phyloP scores from a whole-genome alignment of 202 grass and related monocot genomes.

The Miscanthus sacchariflorus region DNA sequence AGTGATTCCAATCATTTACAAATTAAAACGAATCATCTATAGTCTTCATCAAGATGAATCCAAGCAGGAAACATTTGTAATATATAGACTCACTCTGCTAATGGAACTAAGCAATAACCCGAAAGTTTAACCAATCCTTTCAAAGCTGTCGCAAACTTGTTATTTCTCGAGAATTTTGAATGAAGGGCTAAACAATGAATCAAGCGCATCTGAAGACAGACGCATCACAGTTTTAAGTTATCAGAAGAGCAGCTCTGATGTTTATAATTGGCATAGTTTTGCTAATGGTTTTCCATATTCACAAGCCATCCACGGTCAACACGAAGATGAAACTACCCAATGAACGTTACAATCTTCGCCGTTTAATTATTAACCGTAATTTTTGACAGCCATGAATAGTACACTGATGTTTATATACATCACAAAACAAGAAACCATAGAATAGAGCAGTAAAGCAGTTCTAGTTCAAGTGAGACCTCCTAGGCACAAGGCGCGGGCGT shows the following conservation, averaged over 20 bases:
- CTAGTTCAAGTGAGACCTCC: neutral
- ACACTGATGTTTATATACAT: conserved; percentile 3
- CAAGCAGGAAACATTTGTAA: neutral
- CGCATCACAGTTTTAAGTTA: neutral
- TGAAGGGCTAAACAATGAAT: neutral
- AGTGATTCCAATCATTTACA: neutral
- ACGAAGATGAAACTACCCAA: neutral
- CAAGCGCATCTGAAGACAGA: neutral
- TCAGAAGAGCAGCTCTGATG: neutral
- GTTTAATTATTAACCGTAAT: neutral
- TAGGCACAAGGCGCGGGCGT: conserved; percentile 41
- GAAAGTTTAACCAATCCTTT: too few relatives aligned
- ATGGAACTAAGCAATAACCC: neutral
- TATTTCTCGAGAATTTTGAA: neutral
- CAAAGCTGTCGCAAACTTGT: neutral
- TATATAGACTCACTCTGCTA: neutral
- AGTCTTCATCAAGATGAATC: neutral
- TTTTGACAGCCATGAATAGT: neutral
- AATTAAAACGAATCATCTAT: neutral
- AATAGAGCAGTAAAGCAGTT: neutral
- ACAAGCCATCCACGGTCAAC: neutral
- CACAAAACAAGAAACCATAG: neutral
- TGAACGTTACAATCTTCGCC: neutral
- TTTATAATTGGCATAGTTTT: neutral
- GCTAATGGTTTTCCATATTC: neutral